Percentiles rank a stretch among this genome's conserved stretches.
Conservation (phyloP, 1,284 basidiomycete genomes). For the Limonomyces culmigenus region DNA sequence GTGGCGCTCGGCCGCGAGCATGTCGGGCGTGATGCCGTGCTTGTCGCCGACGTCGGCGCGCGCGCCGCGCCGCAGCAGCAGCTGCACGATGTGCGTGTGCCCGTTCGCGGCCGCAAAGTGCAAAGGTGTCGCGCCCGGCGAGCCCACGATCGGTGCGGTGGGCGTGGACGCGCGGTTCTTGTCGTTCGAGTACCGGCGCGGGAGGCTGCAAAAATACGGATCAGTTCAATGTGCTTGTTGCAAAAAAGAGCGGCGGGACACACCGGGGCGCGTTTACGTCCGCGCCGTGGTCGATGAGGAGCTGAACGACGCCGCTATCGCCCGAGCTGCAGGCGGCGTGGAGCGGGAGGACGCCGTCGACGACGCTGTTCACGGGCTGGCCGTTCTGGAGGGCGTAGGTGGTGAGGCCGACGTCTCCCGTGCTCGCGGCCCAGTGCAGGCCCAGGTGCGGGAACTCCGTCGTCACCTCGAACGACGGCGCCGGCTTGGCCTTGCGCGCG, state of each 20-base stretch:
- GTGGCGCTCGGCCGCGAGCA: conserved; percentile 50
- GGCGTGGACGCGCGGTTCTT: conserved; percentile 37
- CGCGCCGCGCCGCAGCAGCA: conserved; percentile 25
- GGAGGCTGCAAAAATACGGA: conserved; percentile 46
- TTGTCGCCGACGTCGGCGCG: conserved; percentile 45
- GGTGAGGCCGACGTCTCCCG: conserved; percentile 77
- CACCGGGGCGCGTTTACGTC: conserved; percentile 87
- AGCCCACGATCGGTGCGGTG: conserved; percentile 56
- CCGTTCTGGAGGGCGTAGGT: conserved; percentile 83
- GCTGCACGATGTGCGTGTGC: conserved; percentile 20
- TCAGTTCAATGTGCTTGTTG: not conserved
- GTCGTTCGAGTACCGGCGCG: conserved; percentile 63
- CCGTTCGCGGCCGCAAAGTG: conserved; percentile 91
- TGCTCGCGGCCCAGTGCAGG: conserved; percentile 77
- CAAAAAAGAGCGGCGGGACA: not conserved
- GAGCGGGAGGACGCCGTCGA: conserved; percentile 82
- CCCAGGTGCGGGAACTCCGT: conserved; percentile 77
- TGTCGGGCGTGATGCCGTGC: conserved; percentile 68
- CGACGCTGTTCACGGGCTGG: conserved; percentile 83
- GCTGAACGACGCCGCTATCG: conserved; percentile 65
- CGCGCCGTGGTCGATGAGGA: conserved; percentile 79
- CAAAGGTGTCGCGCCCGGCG: conserved; percentile 77
- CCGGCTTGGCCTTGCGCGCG: too few species aligned
- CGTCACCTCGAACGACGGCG: too few species aligned
- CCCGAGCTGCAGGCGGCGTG: conserved; percentile 86